Evolutionary conservation across 73 alveolate species (phyloP).

Genomic region (Paramecium pentaurelia): DNA sequence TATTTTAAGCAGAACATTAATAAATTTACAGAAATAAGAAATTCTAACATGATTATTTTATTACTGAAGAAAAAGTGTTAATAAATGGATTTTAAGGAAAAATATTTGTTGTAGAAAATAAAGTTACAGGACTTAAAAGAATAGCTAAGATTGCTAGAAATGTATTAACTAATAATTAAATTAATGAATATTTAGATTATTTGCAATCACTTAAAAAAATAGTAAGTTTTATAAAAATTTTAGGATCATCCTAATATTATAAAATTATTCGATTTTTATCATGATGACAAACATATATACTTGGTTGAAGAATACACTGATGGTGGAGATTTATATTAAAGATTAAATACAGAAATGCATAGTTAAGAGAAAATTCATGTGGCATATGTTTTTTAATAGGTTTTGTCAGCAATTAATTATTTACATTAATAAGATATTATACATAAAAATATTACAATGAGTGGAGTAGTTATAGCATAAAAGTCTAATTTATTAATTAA

Average conservation of each 20-base stretch:
- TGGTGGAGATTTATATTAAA: not conserved
- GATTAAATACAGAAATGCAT: not conserved
- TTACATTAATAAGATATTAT: not conserved
- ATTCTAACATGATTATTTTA: not conserved
- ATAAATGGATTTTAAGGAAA: not conserved
- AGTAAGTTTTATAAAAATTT: not conserved
- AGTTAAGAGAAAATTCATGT: not conserved
- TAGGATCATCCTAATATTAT: conserved; percentile 16
- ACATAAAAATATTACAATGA: not conserved
- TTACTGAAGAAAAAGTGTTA: not conserved
- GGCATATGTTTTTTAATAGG: not conserved
- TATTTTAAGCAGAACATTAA: not conserved
- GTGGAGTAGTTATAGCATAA: not conserved
- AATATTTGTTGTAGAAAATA: not conserved
- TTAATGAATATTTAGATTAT: not conserved
- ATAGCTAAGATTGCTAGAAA: not conserved
- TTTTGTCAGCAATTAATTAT: not conserved
- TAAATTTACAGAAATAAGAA: not conserved
- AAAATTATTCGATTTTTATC: not conserved
- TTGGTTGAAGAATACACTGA: not conserved
- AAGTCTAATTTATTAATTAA: not conserved
- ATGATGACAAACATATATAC: not conserved
- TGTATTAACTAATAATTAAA: not conserved
- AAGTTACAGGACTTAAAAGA: not conserved
- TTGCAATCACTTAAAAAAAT: not conserved